phyloP scores from a whole-genome alignment of 441 rosid species.

The Capsella rubella region DNA sequence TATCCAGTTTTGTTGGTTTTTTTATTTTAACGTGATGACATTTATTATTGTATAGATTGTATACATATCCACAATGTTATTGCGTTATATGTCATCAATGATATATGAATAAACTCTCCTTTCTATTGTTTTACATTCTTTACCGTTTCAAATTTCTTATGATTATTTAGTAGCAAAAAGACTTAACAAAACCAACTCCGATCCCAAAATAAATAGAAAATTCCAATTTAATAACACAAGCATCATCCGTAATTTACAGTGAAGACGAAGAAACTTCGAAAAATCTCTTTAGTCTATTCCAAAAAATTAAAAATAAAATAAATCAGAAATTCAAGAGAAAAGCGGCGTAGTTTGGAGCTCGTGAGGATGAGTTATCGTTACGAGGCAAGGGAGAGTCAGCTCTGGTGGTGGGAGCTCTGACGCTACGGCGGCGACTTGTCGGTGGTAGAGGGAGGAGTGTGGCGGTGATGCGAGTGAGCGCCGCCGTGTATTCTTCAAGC shows the following conservation, averaged over 20 bases:
- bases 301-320: background rate
- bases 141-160: background rate
- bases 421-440: conserved; percentile 32
- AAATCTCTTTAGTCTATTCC: conserved; percentile 31
- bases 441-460: conserved; percentile 44
- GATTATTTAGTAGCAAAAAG: background rate
- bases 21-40: background rate
- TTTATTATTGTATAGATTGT: background rate
- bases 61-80: conserved; percentile 35
- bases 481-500: conserved; percentile 59
- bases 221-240: conserved; percentile 14
- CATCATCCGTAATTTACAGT: conserved; percentile 18
- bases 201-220: conserved; percentile 2
- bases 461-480: conserved; percentile 52
- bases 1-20: background rate
- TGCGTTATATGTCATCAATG: conserved; percentile 4
- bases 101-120: background rate
- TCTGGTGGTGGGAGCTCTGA: conserved; percentile 33
- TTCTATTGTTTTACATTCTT: background rate
- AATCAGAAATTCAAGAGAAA: conserved; percentile 40
- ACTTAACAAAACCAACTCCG: background rate
- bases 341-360: conserved; percentile 43
- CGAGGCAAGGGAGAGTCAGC: conserved; percentile 34
- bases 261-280: conserved; percentile 33
- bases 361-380: conserved; percentile 31